Base-by-base conservation (phyloP, 768 basidiomycete species). In the Coprinopsis sp. region DNA sequence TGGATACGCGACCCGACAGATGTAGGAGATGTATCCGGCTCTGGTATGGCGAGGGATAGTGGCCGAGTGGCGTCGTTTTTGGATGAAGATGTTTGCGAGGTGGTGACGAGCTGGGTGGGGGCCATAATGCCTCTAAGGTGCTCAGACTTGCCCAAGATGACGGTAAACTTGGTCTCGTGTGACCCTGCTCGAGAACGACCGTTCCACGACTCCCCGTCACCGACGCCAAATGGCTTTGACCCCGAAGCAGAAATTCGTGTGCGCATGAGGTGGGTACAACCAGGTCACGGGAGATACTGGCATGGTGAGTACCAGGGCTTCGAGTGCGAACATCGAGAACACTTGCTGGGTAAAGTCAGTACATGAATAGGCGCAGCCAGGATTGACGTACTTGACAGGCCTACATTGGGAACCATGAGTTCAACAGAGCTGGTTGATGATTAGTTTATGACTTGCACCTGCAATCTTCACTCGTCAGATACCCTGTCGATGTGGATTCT, bases 381-480 rank as follows among this genome's bases (percentile, higher is more conserved):
- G 19, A 98, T 71, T 42, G 94, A 91, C 0, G 81, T 79, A 3
- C 88, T 91, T 2, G 76, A 70, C 2, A 95, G 71, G 3, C 95
- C 94, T 51, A 98, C 89, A 56, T 98, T 99, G 51, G 98, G 81
- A 3, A 98, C 94, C 56, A 98, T 96, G 14, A 97, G 73, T 59
- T 96, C 94, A 7, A 96, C 87, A 3, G 96, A 73, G 18, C 87
- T 89, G 23, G 6, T 10, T 25, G 6, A 40, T 30, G 30, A 30
- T 28, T 10, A 42, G 18, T 23, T 13, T 40, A 38, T 37, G 36
- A 13, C 12, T 6, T 8, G 27, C 55, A 71, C 27, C 47, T 87
- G 87, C 91, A 92, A 74, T 98, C 93, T 60, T 92, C 94, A 58
- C 84, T 88, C 94, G 98, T 97, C 41, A 98, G 63, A 10, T 87